A percentile compares a stretch with the other conserved stretches of the same genome.
These are phyloP conservation scores for Carpinus viminea DNA, from an alignment of 306 rosid species.

Conservation along the genomic window DNA sequence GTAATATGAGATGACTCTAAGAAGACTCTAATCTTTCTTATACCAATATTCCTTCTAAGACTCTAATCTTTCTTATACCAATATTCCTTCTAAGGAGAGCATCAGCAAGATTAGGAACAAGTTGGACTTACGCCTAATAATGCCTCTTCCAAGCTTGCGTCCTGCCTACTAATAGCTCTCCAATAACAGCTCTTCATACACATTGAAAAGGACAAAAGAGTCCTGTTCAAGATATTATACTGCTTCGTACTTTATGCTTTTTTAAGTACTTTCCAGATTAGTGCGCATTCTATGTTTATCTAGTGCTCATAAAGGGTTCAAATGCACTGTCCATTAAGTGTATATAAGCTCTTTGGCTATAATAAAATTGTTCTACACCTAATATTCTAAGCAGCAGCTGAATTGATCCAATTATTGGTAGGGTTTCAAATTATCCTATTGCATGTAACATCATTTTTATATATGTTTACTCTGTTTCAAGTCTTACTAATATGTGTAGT, in stretches of 20 bases:
- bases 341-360: too few species aligned
- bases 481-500: background rate
- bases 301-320: background rate
- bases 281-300: background rate
- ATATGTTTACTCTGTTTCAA: background rate
- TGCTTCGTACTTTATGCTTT: background rate
- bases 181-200: constrained; percentile 12
- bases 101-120: too few species aligned
- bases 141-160: background rate
- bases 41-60: too few species aligned
- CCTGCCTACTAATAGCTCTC: background rate
- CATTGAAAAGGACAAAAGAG: background rate
- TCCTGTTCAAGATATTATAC: background rate
- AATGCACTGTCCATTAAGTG: background rate
- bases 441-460: background rate
- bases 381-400: background rate
- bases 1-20: too few species aligned
- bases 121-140: too few species aligned
- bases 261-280: constrained; percentile 17
- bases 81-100: too few species aligned
- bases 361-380: background rate
- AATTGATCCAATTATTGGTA: background rate
- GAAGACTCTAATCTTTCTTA: too few species aligned
- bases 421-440: background rate
- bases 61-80: too few species aligned